Conservation (phyloP, 2,329 filamentous ascomycete species). For the Talaromyces marneffei region DNA sequence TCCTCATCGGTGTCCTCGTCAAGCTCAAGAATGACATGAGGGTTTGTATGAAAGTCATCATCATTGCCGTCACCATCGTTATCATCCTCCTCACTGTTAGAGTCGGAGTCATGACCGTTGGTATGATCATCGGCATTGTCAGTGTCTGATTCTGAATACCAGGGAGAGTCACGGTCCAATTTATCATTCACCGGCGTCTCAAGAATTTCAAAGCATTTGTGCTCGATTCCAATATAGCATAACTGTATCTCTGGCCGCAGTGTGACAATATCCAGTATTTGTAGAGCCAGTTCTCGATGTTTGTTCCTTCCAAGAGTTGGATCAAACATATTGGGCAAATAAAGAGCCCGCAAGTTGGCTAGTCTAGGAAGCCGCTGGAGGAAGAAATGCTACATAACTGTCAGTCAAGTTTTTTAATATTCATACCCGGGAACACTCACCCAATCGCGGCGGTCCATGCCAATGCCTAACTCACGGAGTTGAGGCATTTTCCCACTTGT, state of each 20-base stretch:
- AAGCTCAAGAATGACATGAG: background rate
- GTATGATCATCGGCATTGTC: slow-evolving; percentile 34
- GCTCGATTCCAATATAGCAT: slow-evolving; percentile 69
- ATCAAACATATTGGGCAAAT: slow-evolving; percentile 63
- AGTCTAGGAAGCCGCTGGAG: slow-evolving; percentile 67
- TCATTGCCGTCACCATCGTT: slow-evolving; percentile 46
- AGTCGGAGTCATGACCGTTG: background rate
- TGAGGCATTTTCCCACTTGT: slow-evolving; percentile 70
- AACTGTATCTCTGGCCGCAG: slow-evolving; percentile 69
- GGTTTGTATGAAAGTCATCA: slow-evolving; percentile 38
- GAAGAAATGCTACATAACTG: slow-evolving; percentile 60
- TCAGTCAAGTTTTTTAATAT: slow-evolving; percentile 3
- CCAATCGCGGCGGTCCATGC: slow-evolving; percentile 72
- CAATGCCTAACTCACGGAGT: slow-evolving; percentile 65
- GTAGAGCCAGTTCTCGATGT: slow-evolving; percentile 64
- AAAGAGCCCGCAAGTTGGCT: slow-evolving; percentile 63
- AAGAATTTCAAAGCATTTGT: slow-evolving; percentile 76
- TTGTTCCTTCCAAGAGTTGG: slow-evolving; percentile 50
- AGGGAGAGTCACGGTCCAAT: slow-evolving; percentile 17
- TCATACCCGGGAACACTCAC: slow-evolving; percentile 38
- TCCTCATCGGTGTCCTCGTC: slow-evolving; percentile 43
- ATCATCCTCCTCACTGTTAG: slow-evolving; percentile 37
- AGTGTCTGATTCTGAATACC: slow-evolving; percentile 26
- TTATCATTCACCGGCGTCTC: slow-evolving; percentile 48
- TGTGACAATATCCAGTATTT: slow-evolving; percentile 72